phyloP scores from a whole-genome alignment of 495 filamentous ascomycete species.

The Jackrogersella multiformis region DNA sequence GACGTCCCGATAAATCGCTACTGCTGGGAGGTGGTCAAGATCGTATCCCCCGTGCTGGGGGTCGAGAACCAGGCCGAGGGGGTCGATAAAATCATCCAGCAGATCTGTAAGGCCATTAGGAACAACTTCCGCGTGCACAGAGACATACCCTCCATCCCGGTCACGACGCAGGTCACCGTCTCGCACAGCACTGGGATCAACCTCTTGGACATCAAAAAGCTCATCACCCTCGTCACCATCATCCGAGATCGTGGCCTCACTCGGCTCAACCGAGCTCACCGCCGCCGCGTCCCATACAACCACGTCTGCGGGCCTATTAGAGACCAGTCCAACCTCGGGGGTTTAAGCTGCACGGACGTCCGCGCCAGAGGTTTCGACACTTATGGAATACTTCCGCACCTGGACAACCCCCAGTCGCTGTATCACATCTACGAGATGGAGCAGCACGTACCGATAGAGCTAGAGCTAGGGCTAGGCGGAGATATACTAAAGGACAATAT shows the following conservation, averaged over 20 bases:
- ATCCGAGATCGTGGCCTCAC: not conserved
- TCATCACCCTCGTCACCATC: not conserved
- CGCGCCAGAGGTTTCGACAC: not conserved
- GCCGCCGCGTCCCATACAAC: not conserved
- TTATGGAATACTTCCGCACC: not conserved
- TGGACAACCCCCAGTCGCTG: not conserved
- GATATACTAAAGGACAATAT: not conserved
- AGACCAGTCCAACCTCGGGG: not conserved
- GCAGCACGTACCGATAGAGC: not conserved
- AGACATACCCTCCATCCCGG: constrained; percentile 8
- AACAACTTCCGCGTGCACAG: constrained; percentile 25
- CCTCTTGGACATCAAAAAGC: constrained; percentile 25
- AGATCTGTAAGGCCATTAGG: constrained; percentile 9
- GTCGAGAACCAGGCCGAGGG: not conserved
- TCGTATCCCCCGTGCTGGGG: constrained; percentile 23
- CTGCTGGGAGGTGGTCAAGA: constrained; percentile 14
- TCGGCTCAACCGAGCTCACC: constrained; percentile 3
- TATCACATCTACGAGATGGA: not conserved
- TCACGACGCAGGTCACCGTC: constrained; percentile 14
- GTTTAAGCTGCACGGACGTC: not conserved
- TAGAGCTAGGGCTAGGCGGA: not conserved
- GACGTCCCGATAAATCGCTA: not conserved
- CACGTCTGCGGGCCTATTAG: constrained; percentile 16
- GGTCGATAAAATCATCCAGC: not conserved
- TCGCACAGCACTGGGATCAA: constrained; percentile 6